Evolutionary conservation across 345 rosid species (phyloP).

Genomic region (Bretschneidera sinensis): DNA sequence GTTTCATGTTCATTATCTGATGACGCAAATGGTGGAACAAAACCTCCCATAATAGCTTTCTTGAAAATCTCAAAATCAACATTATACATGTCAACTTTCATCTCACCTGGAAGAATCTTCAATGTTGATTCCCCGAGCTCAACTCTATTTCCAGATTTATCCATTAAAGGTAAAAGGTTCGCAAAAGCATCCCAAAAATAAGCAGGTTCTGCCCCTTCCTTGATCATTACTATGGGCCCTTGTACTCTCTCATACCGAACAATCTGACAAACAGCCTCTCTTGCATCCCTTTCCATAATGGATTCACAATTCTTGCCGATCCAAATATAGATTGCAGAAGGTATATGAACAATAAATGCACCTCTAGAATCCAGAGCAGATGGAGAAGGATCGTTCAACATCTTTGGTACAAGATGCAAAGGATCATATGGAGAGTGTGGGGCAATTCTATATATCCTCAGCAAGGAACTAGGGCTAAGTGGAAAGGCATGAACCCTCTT

Average conservation of each 20-base stretch:
- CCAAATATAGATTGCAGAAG: slow-evolving; percentile 86
- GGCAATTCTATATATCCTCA: slow-evolving; percentile 86
- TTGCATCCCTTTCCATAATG: slow-evolving; percentile 96
- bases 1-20: slow-evolving; percentile 85
- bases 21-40: slow-evolving; percentile 81
- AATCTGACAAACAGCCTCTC: slow-evolving; percentile 93
- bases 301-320: slow-evolving; percentile 77
- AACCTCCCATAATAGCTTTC: slow-evolving; percentile 88
- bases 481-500: slow-evolving; percentile 98
- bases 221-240: slow-evolving; percentile 57
- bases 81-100: slow-evolving; percentile 69
- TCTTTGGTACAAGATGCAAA: slow-evolving; percentile 93
- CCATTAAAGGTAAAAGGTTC: slow-evolving; percentile 66
- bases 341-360: slow-evolving; percentile 84
- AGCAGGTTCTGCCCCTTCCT: slow-evolving; percentile 89
- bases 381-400: slow-evolving; percentile 84
- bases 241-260: slow-evolving; percentile 87
- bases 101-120: slow-evolving; percentile 53
- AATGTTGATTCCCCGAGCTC: slow-evolving; percentile 27
- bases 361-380: slow-evolving; percentile 91
- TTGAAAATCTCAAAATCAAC: slow-evolving; percentile 86
- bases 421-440: slow-evolving; percentile 99
- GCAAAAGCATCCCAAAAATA: slow-evolving; percentile 87
- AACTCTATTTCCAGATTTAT: slow-evolving; percentile 38
- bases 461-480: slow-evolving; percentile 91